Evolutionary conservation across 169 alveolate genomes (phyloP).

Genomic region (Eimeria zaria): DNA sequence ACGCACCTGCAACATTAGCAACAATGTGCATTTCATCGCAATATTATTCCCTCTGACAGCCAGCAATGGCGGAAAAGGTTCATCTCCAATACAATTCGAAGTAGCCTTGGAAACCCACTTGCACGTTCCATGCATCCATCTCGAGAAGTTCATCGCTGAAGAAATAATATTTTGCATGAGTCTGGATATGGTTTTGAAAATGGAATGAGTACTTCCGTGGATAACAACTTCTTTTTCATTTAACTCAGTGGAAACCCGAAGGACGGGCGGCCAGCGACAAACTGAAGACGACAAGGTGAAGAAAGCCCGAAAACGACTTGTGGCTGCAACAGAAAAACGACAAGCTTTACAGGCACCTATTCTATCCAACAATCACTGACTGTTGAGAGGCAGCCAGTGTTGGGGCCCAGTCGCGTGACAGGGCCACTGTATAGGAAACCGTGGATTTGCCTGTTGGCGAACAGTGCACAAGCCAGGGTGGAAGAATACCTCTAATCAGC

Average conservation of each 20-base stretch:
- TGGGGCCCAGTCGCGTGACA: not conserved
- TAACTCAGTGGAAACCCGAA: conserved; percentile 88
- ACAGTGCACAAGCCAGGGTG: not conserved
- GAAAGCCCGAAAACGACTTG: conserved; percentile 87
- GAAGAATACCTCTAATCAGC: conserved; percentile 93
- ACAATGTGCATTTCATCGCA: not conserved
- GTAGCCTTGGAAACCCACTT: conserved; percentile 82
- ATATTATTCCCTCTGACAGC: not conserved
- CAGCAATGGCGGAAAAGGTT: too few species aligned
- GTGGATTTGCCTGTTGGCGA: not conserved
- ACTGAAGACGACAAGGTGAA: conserved; percentile 82
- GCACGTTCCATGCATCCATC: conserved; percentile 96
- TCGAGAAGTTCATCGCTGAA: conserved; percentile 91
- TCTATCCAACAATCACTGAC: too few species aligned
- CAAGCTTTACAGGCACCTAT: not conserved
- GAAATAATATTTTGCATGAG: conserved; percentile 92
- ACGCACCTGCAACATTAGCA: conserved; percentile 65
- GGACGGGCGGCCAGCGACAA: conserved; percentile 85
- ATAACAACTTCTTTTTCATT: conserved; percentile 92
- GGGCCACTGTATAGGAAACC: not conserved
- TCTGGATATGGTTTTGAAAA: conserved; percentile 93
- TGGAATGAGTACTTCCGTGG: conserved; percentile 93
- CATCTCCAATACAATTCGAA: not conserved
- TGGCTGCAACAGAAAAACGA: conserved; percentile 88
- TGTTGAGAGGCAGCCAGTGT: too few species aligned